Evolutionary conservation across 2,329 filamentous ascomycete genomes (phyloP).

Genomic region (Fusarium fujikuroi): DNA sequence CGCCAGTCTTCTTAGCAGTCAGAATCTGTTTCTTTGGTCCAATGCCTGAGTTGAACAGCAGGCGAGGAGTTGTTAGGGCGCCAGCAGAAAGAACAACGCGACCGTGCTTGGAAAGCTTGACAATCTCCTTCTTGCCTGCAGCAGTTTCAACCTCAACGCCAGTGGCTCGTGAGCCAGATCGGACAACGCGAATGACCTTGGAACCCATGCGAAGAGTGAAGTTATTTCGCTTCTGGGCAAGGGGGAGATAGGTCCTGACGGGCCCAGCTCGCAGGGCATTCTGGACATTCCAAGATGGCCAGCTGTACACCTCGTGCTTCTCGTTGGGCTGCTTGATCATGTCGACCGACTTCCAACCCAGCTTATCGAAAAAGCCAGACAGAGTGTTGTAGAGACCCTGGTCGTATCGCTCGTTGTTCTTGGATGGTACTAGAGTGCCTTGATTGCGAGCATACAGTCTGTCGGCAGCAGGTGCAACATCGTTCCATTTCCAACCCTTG

Average conservation of each 20-base stretch:
- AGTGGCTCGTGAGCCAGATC: conserved; percentile 68
- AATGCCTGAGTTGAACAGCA: conserved; percentile 70
- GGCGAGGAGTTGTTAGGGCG: conserved; percentile 72
- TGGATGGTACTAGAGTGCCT: conserved; percentile 68
- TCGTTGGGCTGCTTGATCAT: conserved; percentile 67
- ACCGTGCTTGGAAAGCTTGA: conserved; percentile 69
- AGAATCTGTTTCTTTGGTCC: conserved; percentile 69
- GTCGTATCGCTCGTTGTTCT: conserved; percentile 73
- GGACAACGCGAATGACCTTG: conserved; percentile 70
- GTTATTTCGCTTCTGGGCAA: conserved; percentile 67
- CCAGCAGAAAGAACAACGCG: conserved; percentile 75
- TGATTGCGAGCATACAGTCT: conserved; percentile 67
- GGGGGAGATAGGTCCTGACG: conserved; percentile 75
- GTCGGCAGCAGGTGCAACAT: conserved; percentile 68
- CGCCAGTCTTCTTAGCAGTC: conserved; percentile 61
- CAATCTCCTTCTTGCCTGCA: conserved; percentile 60
- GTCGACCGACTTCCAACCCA: conserved; percentile 71
- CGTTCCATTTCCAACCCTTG: conserved; percentile 68
- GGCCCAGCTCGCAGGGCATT: conserved; percentile 74
- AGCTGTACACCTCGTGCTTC: conserved; percentile 73
- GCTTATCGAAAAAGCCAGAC: conserved; percentile 65
- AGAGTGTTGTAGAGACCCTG: conserved; percentile 72
- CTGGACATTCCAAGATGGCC: conserved; percentile 74
- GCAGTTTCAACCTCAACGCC: conserved; percentile 70
- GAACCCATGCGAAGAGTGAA: conserved; percentile 74